Base-by-base conservation (phyloP, 331 rosid genomes). In the Cydonia oblonga region DNA sequence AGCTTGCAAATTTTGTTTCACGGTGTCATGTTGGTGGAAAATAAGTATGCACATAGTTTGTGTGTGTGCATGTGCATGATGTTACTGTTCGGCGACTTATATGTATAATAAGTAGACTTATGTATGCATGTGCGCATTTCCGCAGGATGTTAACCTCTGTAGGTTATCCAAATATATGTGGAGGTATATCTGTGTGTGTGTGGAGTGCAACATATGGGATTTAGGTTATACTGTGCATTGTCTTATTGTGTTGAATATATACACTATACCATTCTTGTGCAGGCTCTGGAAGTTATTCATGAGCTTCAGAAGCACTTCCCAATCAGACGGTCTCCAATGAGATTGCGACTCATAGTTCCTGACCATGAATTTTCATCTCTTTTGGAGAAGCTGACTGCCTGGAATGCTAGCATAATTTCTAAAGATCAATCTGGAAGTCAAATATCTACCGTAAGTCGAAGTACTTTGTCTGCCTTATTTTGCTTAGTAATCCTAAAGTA, bases 221-320 rank as follows among this genome's bases (percentile, higher is more conserved):
- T n/a, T 53, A 61, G 40, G 63, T 62, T 28, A 60, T 57, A 57
- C 6, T 5, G 16, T 1, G 5, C 16, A 25, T 66, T 18, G 46
- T 59, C 30, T n/a, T 1, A 40, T n/a, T 35, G 51, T 68, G 16
- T 46, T 64, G 66, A 16, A 30, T 30, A 18, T 62, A 0, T 62
- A 7, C 57, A 14, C 64, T 30, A 42, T 68, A 58, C 59, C 65
- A 52, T 51, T 78, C 74, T 73, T 80, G 18, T 83, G 62, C 83
- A 93, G 98, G 98, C 98, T 11, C 76, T 91, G 40, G 98, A 93
- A 80, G 86, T 91, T 60, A 89, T 93, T 80, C 98, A 91, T 19
- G 98, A 93, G 81, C 98, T 93, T 73, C 97, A 91, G 59, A 89
- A 89, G 88, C 96, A 82, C 53, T 93, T 85, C 64, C 98, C 98